Percentiles rank a stretch among this genome's conserved stretches.
Evolutionary conservation across 2,329 filamentous ascomycete genomes (phyloP).

Genomic region (Xylaria sp.): DNA sequence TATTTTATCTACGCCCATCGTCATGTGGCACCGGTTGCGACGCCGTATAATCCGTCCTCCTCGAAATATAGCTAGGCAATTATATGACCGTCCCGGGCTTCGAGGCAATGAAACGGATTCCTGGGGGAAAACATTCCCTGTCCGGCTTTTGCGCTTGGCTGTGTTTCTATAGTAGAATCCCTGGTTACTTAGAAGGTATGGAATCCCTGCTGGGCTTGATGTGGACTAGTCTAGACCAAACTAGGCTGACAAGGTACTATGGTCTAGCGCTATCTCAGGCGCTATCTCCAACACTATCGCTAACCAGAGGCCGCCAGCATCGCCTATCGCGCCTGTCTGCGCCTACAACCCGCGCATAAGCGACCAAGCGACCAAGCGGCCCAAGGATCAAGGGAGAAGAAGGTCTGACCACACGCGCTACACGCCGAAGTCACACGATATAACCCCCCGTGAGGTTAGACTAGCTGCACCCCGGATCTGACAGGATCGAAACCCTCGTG

Average conservation of each 20-base stretch:
- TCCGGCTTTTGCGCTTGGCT: neutral
- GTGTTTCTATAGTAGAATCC: neutral
- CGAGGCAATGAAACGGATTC: neutral
- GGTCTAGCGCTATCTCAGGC: neutral
- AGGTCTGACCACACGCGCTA: neutral
- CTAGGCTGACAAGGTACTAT: neutral
- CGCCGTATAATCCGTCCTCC: neutral
- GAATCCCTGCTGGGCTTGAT: neutral
- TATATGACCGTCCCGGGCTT: neutral
- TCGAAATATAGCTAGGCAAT: constrained; percentile 3
- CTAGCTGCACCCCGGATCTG: constrained; percentile 22
- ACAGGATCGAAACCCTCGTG: neutral
- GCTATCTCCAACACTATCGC: no score
- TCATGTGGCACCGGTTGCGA: neutral
- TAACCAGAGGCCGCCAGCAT: constrained; percentile 14
- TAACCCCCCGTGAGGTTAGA: constrained; percentile 10
- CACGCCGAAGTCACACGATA: neutral
- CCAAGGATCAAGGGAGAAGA: no score
- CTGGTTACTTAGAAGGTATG: neutral
- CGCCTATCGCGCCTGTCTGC: constrained; percentile 25
- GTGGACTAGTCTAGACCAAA: no score
- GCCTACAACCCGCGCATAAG: neutral
- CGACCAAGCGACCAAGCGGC: no score
- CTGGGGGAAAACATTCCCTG: neutral
- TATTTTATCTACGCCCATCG: neutral